Evolutionary conservation across 345 rosid species (phyloP).

Genomic region (Zanthoxylum bungeanum): DNA sequence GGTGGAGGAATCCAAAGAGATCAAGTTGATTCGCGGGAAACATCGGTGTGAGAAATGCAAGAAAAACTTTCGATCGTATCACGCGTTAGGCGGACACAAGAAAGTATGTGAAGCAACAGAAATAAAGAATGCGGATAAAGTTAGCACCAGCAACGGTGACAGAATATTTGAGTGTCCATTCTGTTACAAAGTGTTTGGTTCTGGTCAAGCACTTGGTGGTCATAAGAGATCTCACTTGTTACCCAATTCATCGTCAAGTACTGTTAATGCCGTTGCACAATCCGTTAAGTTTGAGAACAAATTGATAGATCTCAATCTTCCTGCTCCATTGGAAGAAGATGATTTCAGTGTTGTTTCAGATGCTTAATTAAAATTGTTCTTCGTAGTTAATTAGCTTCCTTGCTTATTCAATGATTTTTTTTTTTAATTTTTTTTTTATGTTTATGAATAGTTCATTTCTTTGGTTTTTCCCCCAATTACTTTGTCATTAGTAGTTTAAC

Average conservation of each 20-base stretch:
- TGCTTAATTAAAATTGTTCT: slow-evolving; percentile 19
- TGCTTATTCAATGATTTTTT: slow-evolving; percentile 4
- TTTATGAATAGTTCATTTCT: neutral
- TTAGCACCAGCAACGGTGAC: slow-evolving; percentile 7
- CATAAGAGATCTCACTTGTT: slow-evolving; percentile 75
- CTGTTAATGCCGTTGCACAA: slow-evolving; percentile 13
- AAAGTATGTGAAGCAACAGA: slow-evolving; percentile 22
- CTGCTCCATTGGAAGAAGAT: slow-evolving; percentile 79
- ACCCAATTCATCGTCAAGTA: slow-evolving; percentile 23
- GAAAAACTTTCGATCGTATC: slow-evolving; percentile 51
- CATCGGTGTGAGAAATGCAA: slow-evolving; percentile 57
- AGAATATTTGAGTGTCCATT: slow-evolving; percentile 55
- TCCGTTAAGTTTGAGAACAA: slow-evolving; percentile 28
- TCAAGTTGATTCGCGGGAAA: slow-evolving; percentile 26
- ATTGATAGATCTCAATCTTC: slow-evolving; percentile 91
- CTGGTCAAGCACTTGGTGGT: slow-evolving; percentile 84
- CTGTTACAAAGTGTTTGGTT: slow-evolving; percentile 58
- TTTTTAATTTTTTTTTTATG: no score
- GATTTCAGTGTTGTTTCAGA: slow-evolving; percentile 49
- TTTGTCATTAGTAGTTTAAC: neutral
- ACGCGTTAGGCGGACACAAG: slow-evolving; percentile 51
- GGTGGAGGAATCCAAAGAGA: slow-evolving; percentile 32
- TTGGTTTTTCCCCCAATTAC: neutral
- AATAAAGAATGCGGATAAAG: slow-evolving; percentile 24
- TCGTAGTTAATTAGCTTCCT: slow-evolving; percentile 13